These are phyloP conservation scores for Cyclocybe cylindracea DNA, from an alignment of 768 basidiomycete genomes.

Conservation along the genomic window DNA sequence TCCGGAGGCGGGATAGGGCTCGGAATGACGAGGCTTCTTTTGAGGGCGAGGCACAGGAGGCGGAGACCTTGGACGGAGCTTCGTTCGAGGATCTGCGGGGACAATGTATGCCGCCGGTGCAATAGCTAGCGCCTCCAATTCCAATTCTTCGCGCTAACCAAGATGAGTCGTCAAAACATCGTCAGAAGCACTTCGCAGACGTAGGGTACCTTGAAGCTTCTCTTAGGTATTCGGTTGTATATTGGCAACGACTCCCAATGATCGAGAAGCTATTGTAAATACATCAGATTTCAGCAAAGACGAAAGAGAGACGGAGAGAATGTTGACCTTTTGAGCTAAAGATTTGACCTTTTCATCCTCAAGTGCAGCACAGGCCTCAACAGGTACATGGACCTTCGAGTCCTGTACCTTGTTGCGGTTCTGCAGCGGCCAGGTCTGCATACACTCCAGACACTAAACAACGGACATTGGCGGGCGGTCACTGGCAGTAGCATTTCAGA, in stretches of 20 bases:
- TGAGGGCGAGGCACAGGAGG: background rate
- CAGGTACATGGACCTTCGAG: slow-evolving; percentile 60
- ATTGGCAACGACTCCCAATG: slow-evolving; percentile 78
- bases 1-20: background rate
- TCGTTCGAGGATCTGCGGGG: background rate
- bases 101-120: background rate
- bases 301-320: background rate
- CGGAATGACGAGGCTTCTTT: background rate
- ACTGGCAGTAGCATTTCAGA: background rate
- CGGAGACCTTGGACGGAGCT: background rate
- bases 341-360: slow-evolving; percentile 58
- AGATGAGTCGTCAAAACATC: background rate
- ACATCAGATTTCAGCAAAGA: background rate
- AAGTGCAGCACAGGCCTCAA: slow-evolving; percentile 53
- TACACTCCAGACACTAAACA: slow-evolving; percentile 61
- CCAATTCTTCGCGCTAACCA: background rate
- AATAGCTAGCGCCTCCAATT: background rate
- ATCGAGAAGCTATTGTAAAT: slow-evolving; percentile 58
- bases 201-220: slow-evolving; percentile 34
- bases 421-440: slow-evolving; percentile 78
- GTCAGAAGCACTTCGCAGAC: background rate
- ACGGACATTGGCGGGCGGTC: background rate
- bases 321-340: slow-evolving; percentile 63
- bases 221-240: slow-evolving; percentile 88
- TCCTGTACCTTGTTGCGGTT: slow-evolving; percentile 93